Conservation (phyloP, 495 filamentous ascomycete species). For the Aspergillus carlsbadensis region DNA sequence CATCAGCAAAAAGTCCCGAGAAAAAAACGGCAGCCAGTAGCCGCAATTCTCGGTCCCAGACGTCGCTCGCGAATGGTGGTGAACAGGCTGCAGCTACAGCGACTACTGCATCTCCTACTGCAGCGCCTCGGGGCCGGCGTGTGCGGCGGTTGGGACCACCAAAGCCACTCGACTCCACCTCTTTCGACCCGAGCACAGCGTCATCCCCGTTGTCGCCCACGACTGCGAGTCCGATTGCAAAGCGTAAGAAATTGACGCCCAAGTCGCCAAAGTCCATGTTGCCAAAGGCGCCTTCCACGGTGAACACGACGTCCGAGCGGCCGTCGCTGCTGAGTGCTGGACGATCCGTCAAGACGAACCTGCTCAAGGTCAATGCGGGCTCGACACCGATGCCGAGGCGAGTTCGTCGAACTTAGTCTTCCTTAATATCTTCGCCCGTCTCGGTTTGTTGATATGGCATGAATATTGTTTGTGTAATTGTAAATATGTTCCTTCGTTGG, state of each 20-base stretch:
- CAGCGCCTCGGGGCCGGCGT: conserved; percentile 35
- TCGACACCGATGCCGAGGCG: conserved; percentile 43
- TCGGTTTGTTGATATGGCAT: conserved; percentile 7
- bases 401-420: conserved; percentile 33
- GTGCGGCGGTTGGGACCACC: conserved; percentile 37
- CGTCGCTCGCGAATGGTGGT: conserved; percentile 20
- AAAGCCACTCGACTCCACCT: conserved; percentile 15
- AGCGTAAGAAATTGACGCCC: conserved; percentile 42
- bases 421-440: not conserved
- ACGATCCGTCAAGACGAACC: conserved; percentile 30
- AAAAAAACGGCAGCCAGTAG: conserved; percentile 28
- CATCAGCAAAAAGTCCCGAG: conserved; percentile 13
- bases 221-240: conserved; percentile 27
- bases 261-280: conserved; percentile 33
- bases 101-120: conserved; percentile 29
- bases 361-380: conserved; percentile 37
- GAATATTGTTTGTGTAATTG: not conserved
- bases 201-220: conserved; percentile 13
- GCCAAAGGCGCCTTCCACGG: conserved; percentile 18
- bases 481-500: not conserved
- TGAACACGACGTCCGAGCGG: conserved; percentile 5
- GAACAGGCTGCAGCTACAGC: conserved; percentile 17
- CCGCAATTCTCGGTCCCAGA: conserved; percentile 29
- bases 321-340: conserved; percentile 17
- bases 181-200: not conserved